phyloP scores from a whole-genome alignment of 2,329 filamentous ascomycete species.

The Colletotrichum caudatum region DNA sequence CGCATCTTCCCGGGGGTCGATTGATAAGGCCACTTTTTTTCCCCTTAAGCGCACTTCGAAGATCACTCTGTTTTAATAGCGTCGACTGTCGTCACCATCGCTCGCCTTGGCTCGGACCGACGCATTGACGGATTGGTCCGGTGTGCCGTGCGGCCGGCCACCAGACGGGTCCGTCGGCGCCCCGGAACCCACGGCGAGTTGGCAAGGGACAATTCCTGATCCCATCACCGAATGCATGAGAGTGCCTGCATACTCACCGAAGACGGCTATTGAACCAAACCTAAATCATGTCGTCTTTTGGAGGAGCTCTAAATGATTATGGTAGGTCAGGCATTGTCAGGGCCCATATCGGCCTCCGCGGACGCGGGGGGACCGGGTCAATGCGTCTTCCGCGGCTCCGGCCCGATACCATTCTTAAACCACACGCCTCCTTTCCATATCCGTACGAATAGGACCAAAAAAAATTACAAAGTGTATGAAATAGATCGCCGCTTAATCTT shows the following conservation, averaged over 20 bases:
- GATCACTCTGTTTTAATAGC: not conserved
- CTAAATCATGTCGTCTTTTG: not conserved
- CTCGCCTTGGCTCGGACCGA: not conserved
- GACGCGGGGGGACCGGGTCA: not conserved
- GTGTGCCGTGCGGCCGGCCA: not conserved
- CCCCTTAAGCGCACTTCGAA: not conserved
- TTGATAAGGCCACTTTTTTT: not conserved
- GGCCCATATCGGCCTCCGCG: slow-evolving; percentile 1
- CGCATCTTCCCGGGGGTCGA: too few species aligned
- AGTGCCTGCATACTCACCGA: not conserved
- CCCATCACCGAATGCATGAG: too few species aligned
- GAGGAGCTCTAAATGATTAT: not conserved
- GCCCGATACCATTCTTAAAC: not conserved
- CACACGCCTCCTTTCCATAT: not conserved
- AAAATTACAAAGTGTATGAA: not conserved
- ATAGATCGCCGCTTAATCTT: not conserved
- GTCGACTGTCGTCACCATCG: not conserved
- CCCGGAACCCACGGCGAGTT: not conserved
- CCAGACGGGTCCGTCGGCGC: not conserved
- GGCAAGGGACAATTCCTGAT: not conserved
- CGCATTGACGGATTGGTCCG: not conserved
- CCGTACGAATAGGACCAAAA: not conserved
- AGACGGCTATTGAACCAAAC: not conserved
- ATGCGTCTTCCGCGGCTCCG: not conserved
- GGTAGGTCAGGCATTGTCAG: not conserved